phyloP scores from a whole-genome alignment of 805 yeast species.

The Debaryomyces castellii region DNA sequence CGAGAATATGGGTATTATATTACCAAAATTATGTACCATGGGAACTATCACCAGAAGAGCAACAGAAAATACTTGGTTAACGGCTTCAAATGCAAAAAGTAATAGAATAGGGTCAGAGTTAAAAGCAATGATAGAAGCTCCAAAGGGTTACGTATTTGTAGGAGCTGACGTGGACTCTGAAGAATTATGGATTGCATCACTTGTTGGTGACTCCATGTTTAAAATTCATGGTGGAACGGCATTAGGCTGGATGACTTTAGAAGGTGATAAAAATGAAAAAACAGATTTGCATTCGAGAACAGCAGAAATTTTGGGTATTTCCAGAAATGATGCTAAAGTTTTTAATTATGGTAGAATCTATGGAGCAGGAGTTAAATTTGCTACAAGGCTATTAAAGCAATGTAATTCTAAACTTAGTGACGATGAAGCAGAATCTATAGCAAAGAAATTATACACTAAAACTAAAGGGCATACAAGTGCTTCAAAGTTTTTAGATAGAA shows the following conservation, averaged over 20 bases:
- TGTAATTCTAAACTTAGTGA: constrained; percentile 74
- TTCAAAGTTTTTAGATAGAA: constrained; percentile 23
- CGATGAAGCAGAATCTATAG: constrained; percentile 61
- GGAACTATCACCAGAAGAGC: constrained; percentile 97
- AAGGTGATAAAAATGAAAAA: constrained; percentile 87
- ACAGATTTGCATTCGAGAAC: constrained; percentile 96
- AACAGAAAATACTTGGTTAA: constrained; percentile 95
- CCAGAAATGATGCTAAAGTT: constrained; percentile 88
- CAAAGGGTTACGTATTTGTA: constrained; percentile 84
- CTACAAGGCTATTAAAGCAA: constrained; percentile 77
- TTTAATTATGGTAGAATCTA: constrained; percentile 96
- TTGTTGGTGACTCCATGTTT: constrained; percentile 89
- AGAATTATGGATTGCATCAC: constrained; percentile 96
- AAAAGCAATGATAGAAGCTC: constrained; percentile 83
- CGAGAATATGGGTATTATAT: constrained; percentile 61
- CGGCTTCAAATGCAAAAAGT: constrained; percentile 91
- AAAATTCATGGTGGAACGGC: constrained; percentile 94
- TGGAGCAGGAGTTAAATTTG: constrained; percentile 95
- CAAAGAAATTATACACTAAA: constrained; percentile 66
- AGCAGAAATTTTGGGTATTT: constrained; percentile 83
- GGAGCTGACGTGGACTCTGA: constrained; percentile 99
- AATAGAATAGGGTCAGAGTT: constrained; percentile 90
- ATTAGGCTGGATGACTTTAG: constrained; percentile 98
- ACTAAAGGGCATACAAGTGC: constrained; percentile 68
- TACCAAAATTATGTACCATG: constrained; percentile 87